Evolutionary conservation across 768 basidiomycete genomes (phyloP).

Genomic region (Zangia roseola): DNA sequence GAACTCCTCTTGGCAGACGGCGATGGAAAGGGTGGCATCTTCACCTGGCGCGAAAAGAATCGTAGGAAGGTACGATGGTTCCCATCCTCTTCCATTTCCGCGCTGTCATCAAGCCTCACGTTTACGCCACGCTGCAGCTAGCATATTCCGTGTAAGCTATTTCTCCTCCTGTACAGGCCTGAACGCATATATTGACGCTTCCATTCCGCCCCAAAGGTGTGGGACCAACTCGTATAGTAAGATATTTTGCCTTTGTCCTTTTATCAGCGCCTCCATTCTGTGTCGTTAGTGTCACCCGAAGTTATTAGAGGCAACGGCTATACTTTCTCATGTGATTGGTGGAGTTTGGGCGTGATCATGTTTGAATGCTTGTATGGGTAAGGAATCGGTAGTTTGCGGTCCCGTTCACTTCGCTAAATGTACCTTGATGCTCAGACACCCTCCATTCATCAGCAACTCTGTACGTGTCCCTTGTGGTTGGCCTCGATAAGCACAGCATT

Average conservation of each 20-base stretch:
- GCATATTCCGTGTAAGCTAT: slow-evolving; percentile 82
- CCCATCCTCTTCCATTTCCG: slow-evolving; percentile 30
- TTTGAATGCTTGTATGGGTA: slow-evolving; percentile 93
- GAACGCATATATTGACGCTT: slow-evolving; percentile 21
- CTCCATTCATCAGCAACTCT: slow-evolving; percentile 94
- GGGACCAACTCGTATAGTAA: slow-evolving; percentile 86
- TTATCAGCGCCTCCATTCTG: slow-evolving; percentile 25
- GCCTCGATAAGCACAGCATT: slow-evolving; percentile 20
- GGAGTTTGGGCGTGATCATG: slow-evolving; percentile 97
- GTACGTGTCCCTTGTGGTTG: slow-evolving; percentile 43
- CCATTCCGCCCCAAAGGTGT: slow-evolving; percentile 52
- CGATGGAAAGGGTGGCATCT: slow-evolving; percentile 77
- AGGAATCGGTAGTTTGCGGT: slow-evolving; percentile 34
- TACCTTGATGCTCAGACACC: slow-evolving; percentile 56
- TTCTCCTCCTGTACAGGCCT: slow-evolving; percentile 16
- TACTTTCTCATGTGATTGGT: slow-evolving; percentile 95
- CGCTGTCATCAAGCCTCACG: slow-evolving; percentile 23
- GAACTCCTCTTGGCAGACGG: slow-evolving; percentile 83
- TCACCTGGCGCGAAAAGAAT: slow-evolving; percentile 96
- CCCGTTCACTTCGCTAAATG: slow-evolving; percentile 27
- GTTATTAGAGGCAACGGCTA: slow-evolving; percentile 92
- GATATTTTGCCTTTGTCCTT: slow-evolving; percentile 35
- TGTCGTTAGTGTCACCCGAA: slow-evolving; percentile 76
- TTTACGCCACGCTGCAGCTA: slow-evolving; percentile 46
- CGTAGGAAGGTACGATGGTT: slow-evolving; percentile 69